Conservation (phyloP, 805 yeast genomes). For the Yamadazyma olivae region DNA sequence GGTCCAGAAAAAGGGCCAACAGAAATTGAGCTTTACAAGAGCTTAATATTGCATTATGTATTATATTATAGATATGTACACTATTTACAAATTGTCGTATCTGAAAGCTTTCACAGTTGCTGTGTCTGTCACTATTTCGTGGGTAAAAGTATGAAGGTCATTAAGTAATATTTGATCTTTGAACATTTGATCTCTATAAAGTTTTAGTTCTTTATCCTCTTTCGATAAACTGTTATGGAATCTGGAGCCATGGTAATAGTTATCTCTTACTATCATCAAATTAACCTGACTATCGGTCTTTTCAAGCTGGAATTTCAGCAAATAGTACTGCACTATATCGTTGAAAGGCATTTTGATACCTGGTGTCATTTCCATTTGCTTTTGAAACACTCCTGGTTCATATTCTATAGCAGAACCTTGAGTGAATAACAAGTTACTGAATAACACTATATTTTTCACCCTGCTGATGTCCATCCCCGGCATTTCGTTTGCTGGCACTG, state of each 20-base stretch:
- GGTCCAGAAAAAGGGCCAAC: slow-evolving; percentile 2
- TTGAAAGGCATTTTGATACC: slow-evolving; percentile 4
- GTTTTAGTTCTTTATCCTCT: too few relatives aligned
- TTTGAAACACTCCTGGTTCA: too few relatives aligned
- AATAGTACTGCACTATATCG: slow-evolving; percentile 4
- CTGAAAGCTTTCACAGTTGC: too few relatives aligned
- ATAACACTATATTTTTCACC: slow-evolving; percentile 2
- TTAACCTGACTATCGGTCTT: not conserved
- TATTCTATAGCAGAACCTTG: too few relatives aligned
- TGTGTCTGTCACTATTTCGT: not conserved
- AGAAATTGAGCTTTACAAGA: slow-evolving; percentile 1
- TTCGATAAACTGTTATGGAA: too few relatives aligned
- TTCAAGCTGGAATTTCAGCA: slow-evolving; percentile 3
- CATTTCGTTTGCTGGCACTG: slow-evolving; percentile 2
- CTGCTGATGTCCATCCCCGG: slow-evolving; percentile 2
- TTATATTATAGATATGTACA: not conserved
- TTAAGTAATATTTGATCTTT: not conserved
- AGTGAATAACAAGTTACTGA: not conserved
- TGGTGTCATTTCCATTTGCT: not conserved
- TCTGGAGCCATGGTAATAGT: not conserved
- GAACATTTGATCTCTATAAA: not conserved
- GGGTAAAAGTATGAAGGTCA: slow-evolving; percentile 1
- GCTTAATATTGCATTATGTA: not conserved
- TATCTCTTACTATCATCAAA: slow-evolving; percentile 3
- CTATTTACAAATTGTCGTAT: not conserved